Evolutionary conservation across 768 basidiomycete genomes (phyloP).

Genomic region (Termitomyces titanicus): DNA sequence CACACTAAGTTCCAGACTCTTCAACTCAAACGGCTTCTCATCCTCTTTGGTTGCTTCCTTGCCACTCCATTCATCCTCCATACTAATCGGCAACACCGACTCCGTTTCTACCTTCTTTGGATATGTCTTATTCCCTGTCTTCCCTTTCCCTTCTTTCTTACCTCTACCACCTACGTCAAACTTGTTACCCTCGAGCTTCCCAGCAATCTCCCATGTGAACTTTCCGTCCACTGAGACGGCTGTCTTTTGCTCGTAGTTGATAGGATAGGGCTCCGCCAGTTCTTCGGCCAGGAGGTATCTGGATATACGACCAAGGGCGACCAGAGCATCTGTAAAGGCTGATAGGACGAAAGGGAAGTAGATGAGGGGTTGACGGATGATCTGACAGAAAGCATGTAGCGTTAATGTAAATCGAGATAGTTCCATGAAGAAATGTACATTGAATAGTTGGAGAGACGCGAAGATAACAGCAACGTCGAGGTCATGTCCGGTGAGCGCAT

Average conservation of each 20-base stretch:
- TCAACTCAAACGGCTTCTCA: conserved; percentile 50
- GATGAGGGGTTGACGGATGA: conserved; percentile 53
- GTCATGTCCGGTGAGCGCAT: conserved; percentile 49
- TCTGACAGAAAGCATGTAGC: conserved; percentile 25
- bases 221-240: conserved; percentile 46
- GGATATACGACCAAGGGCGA: conserved; percentile 44
- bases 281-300: conserved; percentile 54
- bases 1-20: conserved; percentile 40
- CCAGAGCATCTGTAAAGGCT: conserved; percentile 41
- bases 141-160: conserved; percentile 10
- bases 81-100: background rate
- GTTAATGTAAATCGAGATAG: background rate
- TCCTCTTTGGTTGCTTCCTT: conserved; percentile 15
- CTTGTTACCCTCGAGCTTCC: conserved; percentile 13
- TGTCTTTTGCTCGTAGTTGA: conserved; percentile 31
- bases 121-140: background rate
- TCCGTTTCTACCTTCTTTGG: background rate
- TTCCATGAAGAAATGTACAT: conserved; percentile 27
- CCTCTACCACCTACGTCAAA: background rate
- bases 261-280: conserved; percentile 38
- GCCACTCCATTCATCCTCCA: background rate
- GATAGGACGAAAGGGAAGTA: conserved; percentile 53
- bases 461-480: conserved; percentile 54
- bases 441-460: conserved; percentile 54
- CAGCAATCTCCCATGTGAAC: conserved; percentile 46